These are phyloP conservation scores for Thelonectria rubi DNA, from an alignment of 2,329 filamentous ascomycete species.

Conservation along the genomic window DNA sequence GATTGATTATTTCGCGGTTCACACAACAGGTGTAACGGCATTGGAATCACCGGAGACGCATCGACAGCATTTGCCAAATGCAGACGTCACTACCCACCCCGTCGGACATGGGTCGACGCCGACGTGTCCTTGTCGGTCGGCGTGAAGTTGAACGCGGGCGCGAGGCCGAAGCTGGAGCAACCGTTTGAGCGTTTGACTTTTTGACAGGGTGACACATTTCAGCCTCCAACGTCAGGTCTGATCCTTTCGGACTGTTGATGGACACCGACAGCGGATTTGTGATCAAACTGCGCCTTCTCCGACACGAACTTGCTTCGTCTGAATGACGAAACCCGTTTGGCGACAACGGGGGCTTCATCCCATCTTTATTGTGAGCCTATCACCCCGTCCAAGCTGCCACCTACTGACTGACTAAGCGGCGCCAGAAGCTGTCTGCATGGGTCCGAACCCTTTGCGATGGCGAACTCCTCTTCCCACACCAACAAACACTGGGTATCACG, in stretches of 20 bases:
- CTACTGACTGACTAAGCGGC: slow-evolving; percentile 19
- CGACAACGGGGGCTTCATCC: neutral
- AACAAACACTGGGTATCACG: neutral
- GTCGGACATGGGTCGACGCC: slow-evolving; percentile 6
- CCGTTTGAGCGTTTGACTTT: neutral
- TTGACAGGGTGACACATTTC: neutral
- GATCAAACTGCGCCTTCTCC: neutral
- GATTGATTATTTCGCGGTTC: too few relatives aligned
- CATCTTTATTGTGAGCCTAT: neutral
- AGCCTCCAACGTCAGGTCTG: neutral
- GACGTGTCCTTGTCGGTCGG: neutral
- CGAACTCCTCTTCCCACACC: neutral
- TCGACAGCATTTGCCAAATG: neutral
- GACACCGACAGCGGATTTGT: neutral
- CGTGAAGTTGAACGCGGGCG: neutral
- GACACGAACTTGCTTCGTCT: neutral
- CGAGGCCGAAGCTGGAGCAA: too few relatives aligned
- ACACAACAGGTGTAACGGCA: neutral
- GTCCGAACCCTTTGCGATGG: slow-evolving; percentile 1
- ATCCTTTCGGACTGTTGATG: neutral
- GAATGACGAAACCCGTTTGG: slow-evolving; percentile 3
- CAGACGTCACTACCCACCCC: slow-evolving; percentile 9
- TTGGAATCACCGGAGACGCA: neutral
- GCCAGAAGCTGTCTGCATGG: neutral
- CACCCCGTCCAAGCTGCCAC: neutral